phyloP scores from a whole-genome alignment of 306 rosid genomes.

The Cucumis hystrix region DNA sequence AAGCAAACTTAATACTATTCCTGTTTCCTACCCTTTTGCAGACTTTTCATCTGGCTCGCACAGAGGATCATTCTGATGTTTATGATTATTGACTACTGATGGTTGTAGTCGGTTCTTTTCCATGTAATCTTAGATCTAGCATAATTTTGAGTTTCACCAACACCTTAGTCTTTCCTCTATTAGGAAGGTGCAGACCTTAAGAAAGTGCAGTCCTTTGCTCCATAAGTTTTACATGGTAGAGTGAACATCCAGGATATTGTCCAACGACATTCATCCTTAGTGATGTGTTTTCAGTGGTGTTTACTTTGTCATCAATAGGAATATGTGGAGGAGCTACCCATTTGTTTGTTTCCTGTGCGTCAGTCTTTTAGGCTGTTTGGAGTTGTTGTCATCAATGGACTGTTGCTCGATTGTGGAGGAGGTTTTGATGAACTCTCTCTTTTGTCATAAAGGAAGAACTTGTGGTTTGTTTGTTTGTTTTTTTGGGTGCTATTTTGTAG shows the following conservation, averaged over 20 bases:
- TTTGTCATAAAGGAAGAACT: background rate
- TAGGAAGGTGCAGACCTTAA: background rate
- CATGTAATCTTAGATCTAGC: background rate
- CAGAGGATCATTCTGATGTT: background rate
- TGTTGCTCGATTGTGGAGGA: background rate
- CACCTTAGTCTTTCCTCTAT: background rate
- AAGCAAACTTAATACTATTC: background rate
- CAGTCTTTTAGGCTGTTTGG: no score
- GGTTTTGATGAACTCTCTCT: background rate
- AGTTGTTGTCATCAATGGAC: background rate
- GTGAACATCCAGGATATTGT: no score
- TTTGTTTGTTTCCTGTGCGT: no score
- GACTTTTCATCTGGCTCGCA: background rate
- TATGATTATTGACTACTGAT: background rate
- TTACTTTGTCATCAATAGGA: no score
- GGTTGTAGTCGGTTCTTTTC: background rate
- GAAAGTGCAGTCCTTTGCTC: background rate
- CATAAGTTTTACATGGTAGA: background rate
- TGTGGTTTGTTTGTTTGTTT: no score
- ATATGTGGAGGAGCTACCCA: no score
- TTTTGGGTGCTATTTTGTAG: background rate
- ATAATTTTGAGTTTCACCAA: no score
- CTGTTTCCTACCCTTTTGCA: background rate
- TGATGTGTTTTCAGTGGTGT: no score
- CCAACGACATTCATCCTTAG: no score